A percentile compares a stretch with the other conserved stretches of the same genome.
Evolutionary conservation across 2,329 filamentous ascomycete genomes (phyloP).

Genomic region (Claviceps sorghi): DNA sequence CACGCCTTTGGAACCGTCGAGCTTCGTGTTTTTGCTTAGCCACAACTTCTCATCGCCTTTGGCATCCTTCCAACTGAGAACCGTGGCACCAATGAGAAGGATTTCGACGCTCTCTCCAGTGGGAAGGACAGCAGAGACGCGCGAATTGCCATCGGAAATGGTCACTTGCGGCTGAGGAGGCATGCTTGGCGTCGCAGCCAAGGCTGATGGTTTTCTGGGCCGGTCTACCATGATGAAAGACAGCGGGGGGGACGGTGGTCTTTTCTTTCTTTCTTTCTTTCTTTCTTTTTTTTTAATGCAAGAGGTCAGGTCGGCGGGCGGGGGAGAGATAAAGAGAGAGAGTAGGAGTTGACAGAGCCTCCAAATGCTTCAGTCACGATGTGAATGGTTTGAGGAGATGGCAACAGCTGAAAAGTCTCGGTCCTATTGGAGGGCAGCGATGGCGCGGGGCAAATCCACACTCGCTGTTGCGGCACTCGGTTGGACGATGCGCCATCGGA

Average conservation of each 20-base stretch:
- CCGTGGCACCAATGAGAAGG: constrained; percentile 80
- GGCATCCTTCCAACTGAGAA: constrained; percentile 82
- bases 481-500: no score
- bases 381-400: not conserved
- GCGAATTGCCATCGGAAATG: constrained; percentile 54
- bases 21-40: constrained; percentile 61
- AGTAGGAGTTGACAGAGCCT: not conserved
- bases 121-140: constrained; percentile 66
- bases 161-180: constrained; percentile 64
- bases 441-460: no score
- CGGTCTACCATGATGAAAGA: constrained; percentile 56
- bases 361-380: not conserved
- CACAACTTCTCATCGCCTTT: constrained; percentile 71
- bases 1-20: constrained; percentile 82
- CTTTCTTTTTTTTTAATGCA: no score
- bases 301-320: no score
- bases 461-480: no score
- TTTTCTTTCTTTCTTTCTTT: no score
- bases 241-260: not conserved
- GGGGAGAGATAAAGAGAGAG: not conserved
- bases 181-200: constrained; percentile 58
- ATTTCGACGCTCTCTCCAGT: constrained; percentile 78
- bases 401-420: no score
- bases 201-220: constrained; percentile 65
- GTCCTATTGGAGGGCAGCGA: no score